Base-by-base conservation (phyloP, 768 basidiomycete species). In the Lactarius sanguifluus region DNA sequence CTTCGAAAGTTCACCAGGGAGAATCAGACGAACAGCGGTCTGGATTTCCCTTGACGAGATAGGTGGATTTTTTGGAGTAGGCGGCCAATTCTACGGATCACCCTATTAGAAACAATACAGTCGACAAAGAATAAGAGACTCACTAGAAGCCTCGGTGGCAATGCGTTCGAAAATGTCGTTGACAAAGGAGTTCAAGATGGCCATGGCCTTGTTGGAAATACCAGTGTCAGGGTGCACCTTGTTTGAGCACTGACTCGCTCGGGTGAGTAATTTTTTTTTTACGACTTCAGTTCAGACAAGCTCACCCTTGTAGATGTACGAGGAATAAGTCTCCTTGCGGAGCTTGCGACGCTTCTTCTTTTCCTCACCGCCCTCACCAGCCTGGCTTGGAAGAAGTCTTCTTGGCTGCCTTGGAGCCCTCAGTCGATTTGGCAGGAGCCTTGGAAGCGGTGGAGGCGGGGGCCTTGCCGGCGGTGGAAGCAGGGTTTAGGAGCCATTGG, bases 151-250 rank as follows among this genome's bases (percentile, higher is more conserved):
- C 75, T 95, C 93, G 0, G 89, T 87, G 13, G 92, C 92, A 72
- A 95, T 93, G n/a, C 92, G 91, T 75, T 94, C 92, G 70, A 94
- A 94, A 71, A 94, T 96, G 72, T 97, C 94, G 73, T 95, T 95
- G 74, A 97, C 94, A 75, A 97, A 97, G 65, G 90, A 92, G 84
- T 96, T 96, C 64, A 97, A 79, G 75, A 97, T 96, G 67, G 94
- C 91, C 93, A 96, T 96, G 25, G 94, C 94, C 84, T 96, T 96
- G 88, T 97, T 98, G 63, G 95, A 96, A 81, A 98, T 98, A 89
- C 96, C 96, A 59, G 94, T 98, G 75, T 98, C 96, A 60, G 96
- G 94, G 82, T 98, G 96, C 66, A 98, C 96, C 81, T 98, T 98
- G 94, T 80, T 93, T 94, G 69, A 96, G 86, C 73, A 96, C 94